A percentile compares a stretch with the other conserved stretches of the same genome.
Conservation (phyloP, 1,139 yeast genomes). For the Blastobotrys aristatus region DNA sequence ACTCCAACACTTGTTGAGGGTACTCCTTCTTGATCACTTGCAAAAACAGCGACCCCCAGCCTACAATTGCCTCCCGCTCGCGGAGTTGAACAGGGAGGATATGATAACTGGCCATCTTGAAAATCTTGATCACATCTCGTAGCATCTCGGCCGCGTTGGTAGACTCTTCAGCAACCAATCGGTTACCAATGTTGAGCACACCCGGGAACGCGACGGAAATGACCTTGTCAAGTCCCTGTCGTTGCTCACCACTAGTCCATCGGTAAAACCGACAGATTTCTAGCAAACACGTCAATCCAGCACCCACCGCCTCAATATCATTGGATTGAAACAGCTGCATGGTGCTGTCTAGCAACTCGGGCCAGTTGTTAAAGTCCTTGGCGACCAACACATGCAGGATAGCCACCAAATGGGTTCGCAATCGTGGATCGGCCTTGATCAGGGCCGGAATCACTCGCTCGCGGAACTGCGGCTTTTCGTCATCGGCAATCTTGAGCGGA, state of each 20-base stretch:
- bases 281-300: conserved; percentile 71
- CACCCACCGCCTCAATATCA: conserved; percentile 56
- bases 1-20: conserved; percentile 45
- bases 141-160: conserved; percentile 65
- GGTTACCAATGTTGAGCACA: conserved; percentile 59
- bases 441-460: conserved; percentile 52
- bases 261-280: conserved; percentile 73
- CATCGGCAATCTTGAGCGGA: conserved; percentile 46
- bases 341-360: conserved; percentile 54
- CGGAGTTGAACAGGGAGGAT: conserved; percentile 74
- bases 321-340: conserved; percentile 51
- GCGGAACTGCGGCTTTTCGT: conserved; percentile 68
- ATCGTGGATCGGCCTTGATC: conserved; percentile 39
- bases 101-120: conserved; percentile 71
- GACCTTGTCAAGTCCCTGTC: conserved; percentile 56
- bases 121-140: conserved; percentile 68
- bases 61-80: conserved; percentile 48
- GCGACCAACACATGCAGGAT: conserved; percentile 62
- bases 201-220: conserved; percentile 64
- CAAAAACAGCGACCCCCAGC: conserved; percentile 79
- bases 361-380: conserved; percentile 75
- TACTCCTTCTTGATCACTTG: conserved; percentile 57
- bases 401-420: conserved; percentile 60
- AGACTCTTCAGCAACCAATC: conserved; percentile 44
- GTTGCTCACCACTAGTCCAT: conserved; percentile 63